Evolutionary conservation across 75 land plant species (phyloP).

Genomic region (Cupressus sempervirens): DNA sequence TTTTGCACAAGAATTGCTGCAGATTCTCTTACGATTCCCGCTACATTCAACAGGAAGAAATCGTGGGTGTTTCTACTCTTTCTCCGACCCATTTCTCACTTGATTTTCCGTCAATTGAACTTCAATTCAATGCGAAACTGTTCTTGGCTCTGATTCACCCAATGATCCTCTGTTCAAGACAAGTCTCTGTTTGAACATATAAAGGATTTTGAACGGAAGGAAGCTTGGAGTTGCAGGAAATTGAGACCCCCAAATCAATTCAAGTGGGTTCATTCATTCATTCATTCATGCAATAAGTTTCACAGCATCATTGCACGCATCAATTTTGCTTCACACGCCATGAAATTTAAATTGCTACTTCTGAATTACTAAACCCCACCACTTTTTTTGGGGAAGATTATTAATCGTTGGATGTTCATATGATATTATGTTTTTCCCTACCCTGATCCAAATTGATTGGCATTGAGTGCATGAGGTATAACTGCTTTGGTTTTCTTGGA

Average conservation of each 20-base stretch:
- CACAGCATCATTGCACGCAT: not conserved
- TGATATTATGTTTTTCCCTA: not conserved
- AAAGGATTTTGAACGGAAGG: too few species aligned
- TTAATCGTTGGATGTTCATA: not conserved
- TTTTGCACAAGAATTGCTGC: conserved; percentile 18
- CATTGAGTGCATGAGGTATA: not conserved
- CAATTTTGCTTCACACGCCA: not conserved
- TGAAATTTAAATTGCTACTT: not conserved
- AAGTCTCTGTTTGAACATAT: not conserved
- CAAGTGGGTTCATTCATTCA: not conserved
- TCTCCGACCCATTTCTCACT: not conserved
- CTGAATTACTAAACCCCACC: not conserved
- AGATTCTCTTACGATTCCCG: conserved; percentile 18
- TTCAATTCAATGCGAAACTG: not conserved
- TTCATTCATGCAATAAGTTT: too few species aligned
- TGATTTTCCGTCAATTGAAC: not conserved
- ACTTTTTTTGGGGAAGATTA: too few species aligned
- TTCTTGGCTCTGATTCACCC: not conserved
- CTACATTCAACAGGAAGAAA: conserved; percentile 6
- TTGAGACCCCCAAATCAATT: not conserved
- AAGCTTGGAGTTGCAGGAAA: too few species aligned
- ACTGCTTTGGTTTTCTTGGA: not conserved
- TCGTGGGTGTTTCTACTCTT: not conserved
- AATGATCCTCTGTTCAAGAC: not conserved
- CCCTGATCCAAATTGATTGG: not conserved